Percentiles rank a stretch among this genome's conserved stretches.
Evolutionary conservation across 208 protist genomes (phyloP).

Genomic region (Trypanosoma congolense): DNA sequence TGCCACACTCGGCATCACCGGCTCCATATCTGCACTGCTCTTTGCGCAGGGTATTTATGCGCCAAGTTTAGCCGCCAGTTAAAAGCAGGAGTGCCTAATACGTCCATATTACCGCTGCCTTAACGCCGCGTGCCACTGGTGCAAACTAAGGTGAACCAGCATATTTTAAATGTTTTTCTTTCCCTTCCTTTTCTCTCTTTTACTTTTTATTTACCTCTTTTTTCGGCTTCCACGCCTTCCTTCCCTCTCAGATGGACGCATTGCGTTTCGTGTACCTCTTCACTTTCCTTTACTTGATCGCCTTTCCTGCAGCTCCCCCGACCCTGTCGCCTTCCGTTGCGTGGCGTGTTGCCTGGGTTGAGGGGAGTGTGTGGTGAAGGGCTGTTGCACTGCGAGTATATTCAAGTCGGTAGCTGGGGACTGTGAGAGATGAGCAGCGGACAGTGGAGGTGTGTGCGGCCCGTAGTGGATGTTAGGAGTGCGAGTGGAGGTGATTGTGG

Average conservation of each 20-base stretch:
- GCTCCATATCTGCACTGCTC: constrained; percentile 56
- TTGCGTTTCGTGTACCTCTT: too few species aligned
- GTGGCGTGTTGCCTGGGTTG: neutral
- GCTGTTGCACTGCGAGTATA: neutral
- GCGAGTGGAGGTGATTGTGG: too few species aligned
- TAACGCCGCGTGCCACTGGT: neutral
- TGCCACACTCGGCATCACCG: constrained; percentile 53
- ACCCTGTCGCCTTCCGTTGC: neutral
- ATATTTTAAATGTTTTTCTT: neutral
- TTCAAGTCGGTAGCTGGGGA: too few species aligned
- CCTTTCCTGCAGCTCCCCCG: too few species aligned
- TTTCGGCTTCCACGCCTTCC: neutral
- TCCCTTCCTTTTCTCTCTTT: neutral
- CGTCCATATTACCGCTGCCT: too few species aligned
- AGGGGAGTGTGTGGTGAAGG: neutral
- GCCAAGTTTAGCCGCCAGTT: constrained; percentile 23
- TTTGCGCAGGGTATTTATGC: constrained; percentile 73
- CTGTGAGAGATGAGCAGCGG: too few species aligned
- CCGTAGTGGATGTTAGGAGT: too few species aligned
- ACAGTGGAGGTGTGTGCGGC: too few species aligned
- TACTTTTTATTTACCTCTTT: neutral
- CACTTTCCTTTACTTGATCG: too few species aligned
- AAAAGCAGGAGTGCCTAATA: too few species aligned
- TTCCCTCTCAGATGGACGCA: too few species aligned
- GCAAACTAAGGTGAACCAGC: neutral